Percentiles rank a stretch among this genome's conserved stretches.
Conservation (phyloP, 192 early-diverging fungal genomes). For the Rhizoclosmatium sp. region DNA sequence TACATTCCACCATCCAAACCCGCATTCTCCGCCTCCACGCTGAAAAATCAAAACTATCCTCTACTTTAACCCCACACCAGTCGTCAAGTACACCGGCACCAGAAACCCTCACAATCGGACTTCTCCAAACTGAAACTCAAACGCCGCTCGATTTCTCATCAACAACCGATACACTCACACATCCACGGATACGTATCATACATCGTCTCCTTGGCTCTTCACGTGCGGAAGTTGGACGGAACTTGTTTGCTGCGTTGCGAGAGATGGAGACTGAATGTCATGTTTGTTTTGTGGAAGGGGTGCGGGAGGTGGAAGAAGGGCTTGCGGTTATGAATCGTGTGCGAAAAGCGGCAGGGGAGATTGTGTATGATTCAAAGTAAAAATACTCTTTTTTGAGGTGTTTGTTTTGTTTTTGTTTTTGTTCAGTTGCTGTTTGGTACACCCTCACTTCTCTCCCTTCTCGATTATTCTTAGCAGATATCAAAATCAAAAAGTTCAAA, state of each 20-base stretch:
- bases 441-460: too few species aligned
- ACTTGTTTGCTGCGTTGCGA: conserved; percentile 85
- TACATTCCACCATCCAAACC: too few species aligned
- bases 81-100: neutral
- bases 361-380: conserved; percentile 1
- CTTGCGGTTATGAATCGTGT: conserved; percentile 97
- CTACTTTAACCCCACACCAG: neutral
- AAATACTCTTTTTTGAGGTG: too few species aligned
- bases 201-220: conserved; percentile 63
- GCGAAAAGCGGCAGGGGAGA: conserved; percentile 78
- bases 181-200: conserved; percentile 38
- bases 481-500: too few species aligned
- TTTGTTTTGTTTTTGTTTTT: too few species aligned
- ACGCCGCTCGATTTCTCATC: neutral
- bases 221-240: conserved; percentile 71
- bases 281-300: conserved; percentile 90
- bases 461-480: too few species aligned
- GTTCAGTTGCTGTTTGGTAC: too few species aligned
- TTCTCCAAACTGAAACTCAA: conserved; percentile 44
- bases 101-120: conserved; percentile 35
- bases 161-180: neutral
- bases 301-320: conserved; percentile 84
- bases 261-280: conserved; percentile 58
- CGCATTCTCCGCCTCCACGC: too few species aligned
- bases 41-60: too few species aligned